Evolutionary conservation across 1,284 basidiomycete species (phyloP).

Genomic region (Ganoderma leucocontextum): DNA sequence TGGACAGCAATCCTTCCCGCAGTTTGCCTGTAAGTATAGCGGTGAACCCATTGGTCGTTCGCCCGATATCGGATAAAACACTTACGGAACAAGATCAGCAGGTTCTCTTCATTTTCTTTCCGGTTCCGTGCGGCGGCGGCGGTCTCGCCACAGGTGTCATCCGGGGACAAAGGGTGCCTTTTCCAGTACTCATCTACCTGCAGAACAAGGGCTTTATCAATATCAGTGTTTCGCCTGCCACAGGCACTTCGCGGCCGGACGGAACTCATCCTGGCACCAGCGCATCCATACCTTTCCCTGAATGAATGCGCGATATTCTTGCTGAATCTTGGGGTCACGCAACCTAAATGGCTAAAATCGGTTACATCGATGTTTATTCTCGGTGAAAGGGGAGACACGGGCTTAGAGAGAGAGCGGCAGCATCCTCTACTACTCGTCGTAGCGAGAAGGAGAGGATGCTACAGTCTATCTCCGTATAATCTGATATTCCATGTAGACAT

Average conservation of each 20-base stretch:
- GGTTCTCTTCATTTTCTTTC: conserved; percentile 65
- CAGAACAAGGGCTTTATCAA: conserved; percentile 5
- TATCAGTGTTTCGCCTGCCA: conserved; percentile 2
- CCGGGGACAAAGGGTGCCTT: conserved; percentile 43
- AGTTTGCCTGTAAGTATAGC: conserved; percentile 62
- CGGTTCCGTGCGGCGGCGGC: conserved; percentile 49
- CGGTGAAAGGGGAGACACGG: background rate
- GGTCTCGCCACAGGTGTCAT: conserved; percentile 26
- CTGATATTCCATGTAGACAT: background rate
- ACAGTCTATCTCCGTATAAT: background rate
- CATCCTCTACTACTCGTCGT: background rate
- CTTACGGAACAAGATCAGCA: conserved; percentile 74
- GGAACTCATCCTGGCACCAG: background rate
- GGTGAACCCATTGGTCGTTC: background rate
- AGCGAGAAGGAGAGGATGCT: background rate
- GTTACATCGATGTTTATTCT: conserved; percentile 18
- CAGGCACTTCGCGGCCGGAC: background rate
- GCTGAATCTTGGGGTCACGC: conserved; percentile 62
- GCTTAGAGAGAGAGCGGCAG: background rate
- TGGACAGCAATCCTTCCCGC: conserved; percentile 71
- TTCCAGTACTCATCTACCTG: conserved; percentile 58
- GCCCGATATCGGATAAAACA: conserved; percentile 14
- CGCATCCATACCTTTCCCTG: conserved; percentile 65
- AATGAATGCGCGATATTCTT: conserved; percentile 70
- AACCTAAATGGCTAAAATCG: conserved; percentile 52